phyloP scores from a whole-genome alignment of 1,284 basidiomycete species.

The Agaricales sp. region DNA sequence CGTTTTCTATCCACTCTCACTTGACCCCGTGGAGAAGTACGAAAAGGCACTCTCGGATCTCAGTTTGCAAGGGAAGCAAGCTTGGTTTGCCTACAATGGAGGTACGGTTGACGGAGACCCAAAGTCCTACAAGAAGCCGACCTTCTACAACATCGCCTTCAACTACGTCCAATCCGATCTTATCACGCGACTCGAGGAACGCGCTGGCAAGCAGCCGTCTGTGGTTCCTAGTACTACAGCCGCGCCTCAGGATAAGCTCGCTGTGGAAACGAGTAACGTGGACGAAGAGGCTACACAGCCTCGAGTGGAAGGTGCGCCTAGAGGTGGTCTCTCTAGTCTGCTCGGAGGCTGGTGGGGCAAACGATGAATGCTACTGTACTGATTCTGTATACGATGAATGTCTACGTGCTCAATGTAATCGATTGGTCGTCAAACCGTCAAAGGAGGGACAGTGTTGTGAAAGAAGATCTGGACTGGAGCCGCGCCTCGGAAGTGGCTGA shows the following conservation, averaged over 20 bases:
- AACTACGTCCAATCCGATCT: conserved; percentile 85
- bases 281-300: not conserved
- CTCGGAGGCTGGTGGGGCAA: conserved; percentile 40
- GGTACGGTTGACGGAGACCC: conserved; percentile 35
- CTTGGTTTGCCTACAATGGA: conserved; percentile 74
- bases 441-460: not conserved
- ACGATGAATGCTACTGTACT: conserved; percentile 8
- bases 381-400: too few species aligned
- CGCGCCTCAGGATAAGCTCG: not conserved
- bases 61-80: conserved; percentile 53
- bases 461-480: too few species aligned
- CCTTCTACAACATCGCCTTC: conserved; percentile 92
- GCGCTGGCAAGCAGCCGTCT: conserved; percentile 48
- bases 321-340: conserved; percentile 29
- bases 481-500: not conserved
- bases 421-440: too few species aligned
- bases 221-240: not conserved
- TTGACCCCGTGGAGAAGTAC: conserved; percentile 35
- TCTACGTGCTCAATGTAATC: too few species aligned
- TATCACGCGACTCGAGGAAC: conserved; percentile 52
- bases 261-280: not conserved
- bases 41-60: conserved; percentile 39
- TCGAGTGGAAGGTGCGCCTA: not conserved
- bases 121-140: conserved; percentile 60
- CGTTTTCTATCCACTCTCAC: conserved; percentile 45